A percentile compares a stretch with the other conserved stretches of the same genome.
phyloP scores from a whole-genome alignment of 1,284 basidiomycete genomes.

The Puccinia polysora region DNA sequence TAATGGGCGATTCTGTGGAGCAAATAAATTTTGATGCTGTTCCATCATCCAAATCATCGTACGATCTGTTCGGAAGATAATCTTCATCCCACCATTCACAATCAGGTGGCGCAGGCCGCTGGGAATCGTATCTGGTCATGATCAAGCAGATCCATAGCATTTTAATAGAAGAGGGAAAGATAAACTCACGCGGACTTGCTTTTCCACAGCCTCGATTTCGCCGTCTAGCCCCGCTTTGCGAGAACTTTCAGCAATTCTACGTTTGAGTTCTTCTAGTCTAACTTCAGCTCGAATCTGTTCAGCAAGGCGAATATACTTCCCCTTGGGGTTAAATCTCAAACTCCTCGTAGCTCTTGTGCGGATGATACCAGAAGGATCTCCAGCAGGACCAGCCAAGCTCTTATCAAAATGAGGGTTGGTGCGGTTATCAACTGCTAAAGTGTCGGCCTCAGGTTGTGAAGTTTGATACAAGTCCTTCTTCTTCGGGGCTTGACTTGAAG shows the following conservation, averaged over 20 bases:
- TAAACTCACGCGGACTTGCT: slow-evolving; percentile 67
- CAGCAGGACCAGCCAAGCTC: slow-evolving; percentile 49
- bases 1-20: slow-evolving; percentile 67
- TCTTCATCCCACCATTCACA: slow-evolving; percentile 96
- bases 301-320: slow-evolving; percentile 78
- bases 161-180: too few species aligned
- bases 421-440: not conserved
- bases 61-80: slow-evolving; percentile 70
- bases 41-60: slow-evolving; percentile 63
- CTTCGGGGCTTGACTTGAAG: slow-evolving; percentile 6
- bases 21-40: slow-evolving; percentile 54
- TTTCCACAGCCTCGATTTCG: slow-evolving; percentile 84
- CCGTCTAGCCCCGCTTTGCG: slow-evolving; percentile 85
- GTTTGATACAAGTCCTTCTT: slow-evolving; percentile 11
- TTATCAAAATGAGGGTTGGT: slow-evolving; percentile 69
- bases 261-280: slow-evolving; percentile 84
- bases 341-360: slow-evolving; percentile 66
- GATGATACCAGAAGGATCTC: slow-evolving; percentile 58
- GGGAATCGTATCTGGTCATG: too few species aligned
- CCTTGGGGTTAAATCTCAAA: slow-evolving; percentile 81
- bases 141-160: too few species aligned
- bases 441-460: slow-evolving; percentile 16
- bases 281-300: slow-evolving; percentile 76
- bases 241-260: slow-evolving; percentile 83
- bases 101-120: slow-evolving; percentile 78